Base-by-base conservation (phyloP, 139 green algal species). In the Pleodorina starrii region DNA sequence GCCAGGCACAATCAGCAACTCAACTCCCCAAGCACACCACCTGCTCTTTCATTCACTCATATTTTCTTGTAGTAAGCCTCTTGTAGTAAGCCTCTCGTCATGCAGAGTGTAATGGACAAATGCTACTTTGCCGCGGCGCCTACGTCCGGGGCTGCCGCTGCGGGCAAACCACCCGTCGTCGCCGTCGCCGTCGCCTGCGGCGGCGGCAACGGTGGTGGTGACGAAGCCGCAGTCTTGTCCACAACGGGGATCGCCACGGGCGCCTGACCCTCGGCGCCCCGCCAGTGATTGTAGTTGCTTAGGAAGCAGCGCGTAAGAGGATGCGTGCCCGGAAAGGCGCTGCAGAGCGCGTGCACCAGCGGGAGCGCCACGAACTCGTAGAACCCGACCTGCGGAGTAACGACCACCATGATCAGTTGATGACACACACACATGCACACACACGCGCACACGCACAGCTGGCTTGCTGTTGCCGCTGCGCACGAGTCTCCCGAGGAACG, bases 351-450 rank as follows among this genome's bases (percentile, higher is more conserved):
- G 1, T 32, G 25, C 27, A 89, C 84, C 35, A 91, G 59, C 21
- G 89, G 81, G 19, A 89, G 57, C n/a, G 44, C 81, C 9, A 89
- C 81, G 50, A 91, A 71, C 43, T 79, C 83, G 40, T 80, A 87
- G 74, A 91, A 91, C n/a, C 87, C 87, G 0, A 82, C 59, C 87
- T 91, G 87, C n/a, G n/a, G n/a, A n/a, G n/a, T n/a, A n/a, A n/a
- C n/a, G n/a, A n/a, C n/a, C n/a, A n/a, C n/a, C n/a, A n/a, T n/a
- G n/a, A n/a, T n/a, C n/a, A n/a, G n/a, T n/a, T n/a, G n/a, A n/a
- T n/a, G n/a, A n/a, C n/a, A n/a, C n/a, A n/a, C n/a, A n/a, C n/a
- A n/a, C n/a, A n/a, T n/a, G n/a, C n/a, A n/a, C n/a, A n/a, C n/a
- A n/a, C n/a, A n/a, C n/a, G n/a, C n/a, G n/a, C n/a, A n/a, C n/a